Conservation (phyloP, 2,329 filamentous ascomycete genomes). For the Colletotrichum nymphaeae region DNA sequence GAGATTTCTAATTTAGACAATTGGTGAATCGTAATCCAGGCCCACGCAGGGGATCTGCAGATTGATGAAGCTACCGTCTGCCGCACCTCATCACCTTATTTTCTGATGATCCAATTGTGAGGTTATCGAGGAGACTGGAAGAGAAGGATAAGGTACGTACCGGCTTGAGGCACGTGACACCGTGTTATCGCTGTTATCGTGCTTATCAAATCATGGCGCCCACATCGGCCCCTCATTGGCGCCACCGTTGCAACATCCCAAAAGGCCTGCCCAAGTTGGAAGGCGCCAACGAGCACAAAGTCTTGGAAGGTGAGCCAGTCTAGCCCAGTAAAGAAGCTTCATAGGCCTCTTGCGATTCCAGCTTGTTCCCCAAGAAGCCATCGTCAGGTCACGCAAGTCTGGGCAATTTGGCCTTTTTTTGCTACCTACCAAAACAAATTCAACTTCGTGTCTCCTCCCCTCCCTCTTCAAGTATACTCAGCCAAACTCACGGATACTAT, state of each 20-base stretch:
- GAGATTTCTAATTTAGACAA: not conserved
- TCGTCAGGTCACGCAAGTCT: not conserved
- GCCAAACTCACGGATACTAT: too few species aligned
- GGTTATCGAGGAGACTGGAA: too few species aligned
- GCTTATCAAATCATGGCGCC: slow-evolving; percentile 9
- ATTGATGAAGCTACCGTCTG: not conserved
- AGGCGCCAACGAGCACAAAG: slow-evolving; percentile 29
- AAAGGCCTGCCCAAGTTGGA: slow-evolving; percentile 32
- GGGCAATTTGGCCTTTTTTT: not conserved
- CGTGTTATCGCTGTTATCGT: not conserved
- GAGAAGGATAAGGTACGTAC: too few species aligned
- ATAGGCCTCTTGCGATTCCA: not conserved
- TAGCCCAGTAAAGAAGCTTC: slow-evolving; percentile 2
- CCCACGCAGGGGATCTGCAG: not conserved
- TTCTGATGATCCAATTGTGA: too few species aligned
- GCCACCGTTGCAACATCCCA: slow-evolving; percentile 25
- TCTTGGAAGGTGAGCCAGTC: slow-evolving; percentile 27
- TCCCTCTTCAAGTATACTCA: too few species aligned
- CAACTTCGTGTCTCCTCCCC: not conserved
- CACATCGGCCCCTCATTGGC: slow-evolving; percentile 21
- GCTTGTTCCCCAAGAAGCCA: slow-evolving; percentile 9
- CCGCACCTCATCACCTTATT: not conserved
- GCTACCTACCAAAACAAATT: not conserved
- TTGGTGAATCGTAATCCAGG: not conserved
- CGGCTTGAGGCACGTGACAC: slow-evolving; percentile 6